These are phyloP conservation scores for Pseudomicrostroma phylloplanum DNA, from an alignment of 1,284 basidiomycete species.

Conservation along the genomic window DNA sequence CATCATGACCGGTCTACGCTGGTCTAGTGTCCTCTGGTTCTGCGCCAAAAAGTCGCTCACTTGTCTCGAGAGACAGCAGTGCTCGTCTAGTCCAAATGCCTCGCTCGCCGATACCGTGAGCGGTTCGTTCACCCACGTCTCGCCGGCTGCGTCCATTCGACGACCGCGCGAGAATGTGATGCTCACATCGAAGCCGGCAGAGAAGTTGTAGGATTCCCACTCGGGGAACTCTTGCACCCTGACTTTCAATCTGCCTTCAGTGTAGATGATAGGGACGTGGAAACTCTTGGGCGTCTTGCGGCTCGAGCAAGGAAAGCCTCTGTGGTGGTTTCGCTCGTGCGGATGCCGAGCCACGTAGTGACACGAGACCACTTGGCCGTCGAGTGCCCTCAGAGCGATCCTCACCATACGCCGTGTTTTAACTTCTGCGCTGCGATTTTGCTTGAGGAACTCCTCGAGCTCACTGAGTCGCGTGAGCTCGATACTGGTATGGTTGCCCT, in stretches of 20 bases:
- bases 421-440: constrained; percentile 61
- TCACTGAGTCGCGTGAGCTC: constrained; percentile 58
- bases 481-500: constrained; percentile 51
- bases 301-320: not conserved
- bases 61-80: constrained; percentile 61
- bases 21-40: constrained; percentile 59
- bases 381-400: constrained; percentile 63
- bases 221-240: constrained; percentile 58
- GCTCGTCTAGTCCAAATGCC: constrained; percentile 63
- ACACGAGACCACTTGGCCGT: constrained; percentile 63
- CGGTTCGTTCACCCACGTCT: constrained; percentile 45
- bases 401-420: constrained; percentile 61
- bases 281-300: not conserved
- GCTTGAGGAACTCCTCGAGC: constrained; percentile 61
- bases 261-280: constrained; percentile 51
- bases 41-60: constrained; percentile 64
- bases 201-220: constrained; percentile 59
- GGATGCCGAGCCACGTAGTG: constrained; percentile 54
- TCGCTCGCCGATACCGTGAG: constrained; percentile 57
- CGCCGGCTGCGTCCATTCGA: constrained; percentile 33
- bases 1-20: constrained; percentile 56
- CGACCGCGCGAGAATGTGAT: constrained; percentile 58
- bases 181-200: constrained; percentile 61
- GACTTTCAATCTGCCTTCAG: constrained; percentile 59
- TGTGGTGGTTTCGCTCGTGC: not conserved